Percentiles rank a stretch among this genome's conserved stretches.
Conservation (phyloP, 257 asterid genomes). For the Fraxinus excelsior region DNA sequence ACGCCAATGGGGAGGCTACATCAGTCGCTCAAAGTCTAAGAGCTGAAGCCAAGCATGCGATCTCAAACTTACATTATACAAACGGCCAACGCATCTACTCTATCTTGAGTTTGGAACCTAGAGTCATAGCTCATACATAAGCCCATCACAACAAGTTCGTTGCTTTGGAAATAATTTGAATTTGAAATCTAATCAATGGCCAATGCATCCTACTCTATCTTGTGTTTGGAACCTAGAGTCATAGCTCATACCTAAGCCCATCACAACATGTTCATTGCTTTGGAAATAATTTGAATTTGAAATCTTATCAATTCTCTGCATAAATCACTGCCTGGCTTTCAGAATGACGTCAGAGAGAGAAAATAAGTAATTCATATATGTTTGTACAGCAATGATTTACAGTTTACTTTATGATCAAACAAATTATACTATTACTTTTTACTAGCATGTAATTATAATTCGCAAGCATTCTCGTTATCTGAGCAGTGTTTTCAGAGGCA, state of each 20-base stretch:
- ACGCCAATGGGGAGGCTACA: not conserved
- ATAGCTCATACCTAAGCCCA: not conserved
- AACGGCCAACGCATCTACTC: not conserved
- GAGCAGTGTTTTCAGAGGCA: not conserved
- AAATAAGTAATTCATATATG: not conserved
- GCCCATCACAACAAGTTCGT: not conserved
- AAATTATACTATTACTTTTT: not conserved
- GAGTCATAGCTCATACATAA: not conserved
- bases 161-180: not conserved
- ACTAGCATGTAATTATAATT: not conserved
- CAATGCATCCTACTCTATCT: not conserved
- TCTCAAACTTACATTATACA: not conserved
- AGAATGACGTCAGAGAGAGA: not conserved
- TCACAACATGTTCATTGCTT: not conserved
- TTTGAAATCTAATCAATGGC: not conserved
- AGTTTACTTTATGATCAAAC: not conserved
- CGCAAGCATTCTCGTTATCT: not conserved
- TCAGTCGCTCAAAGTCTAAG: not conserved
- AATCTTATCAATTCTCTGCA: not conserved
- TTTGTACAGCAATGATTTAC: not conserved
- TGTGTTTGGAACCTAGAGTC: not conserved
- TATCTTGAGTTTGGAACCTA: not conserved
- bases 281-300: not conserved
- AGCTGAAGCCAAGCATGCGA: not conserved
- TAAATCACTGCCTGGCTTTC: not conserved